These are phyloP conservation scores for Ceratocystis colombiana DNA, from an alignment of 2,329 filamentous ascomycete genomes.

Conservation along the genomic window DNA sequence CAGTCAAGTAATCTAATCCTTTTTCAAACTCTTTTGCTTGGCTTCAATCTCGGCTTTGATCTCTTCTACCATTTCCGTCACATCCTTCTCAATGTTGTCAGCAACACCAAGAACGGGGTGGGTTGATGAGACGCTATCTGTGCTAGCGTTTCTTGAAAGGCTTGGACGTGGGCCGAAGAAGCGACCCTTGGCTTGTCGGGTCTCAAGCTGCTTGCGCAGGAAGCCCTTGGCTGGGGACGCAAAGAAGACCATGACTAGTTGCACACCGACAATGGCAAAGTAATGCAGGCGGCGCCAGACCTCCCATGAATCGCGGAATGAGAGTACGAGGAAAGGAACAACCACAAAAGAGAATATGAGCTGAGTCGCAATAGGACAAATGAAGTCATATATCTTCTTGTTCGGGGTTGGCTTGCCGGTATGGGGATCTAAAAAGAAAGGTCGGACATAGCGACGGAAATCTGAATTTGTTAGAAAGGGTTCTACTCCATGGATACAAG, in stretches of 20 bases:
- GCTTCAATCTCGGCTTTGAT: slow-evolving; percentile 59
- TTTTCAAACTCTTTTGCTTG: slow-evolving; percentile 1
- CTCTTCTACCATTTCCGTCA: slow-evolving; percentile 69
- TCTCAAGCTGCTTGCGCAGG: slow-evolving; percentile 49
- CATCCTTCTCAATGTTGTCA: slow-evolving; percentile 61
- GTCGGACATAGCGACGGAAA: slow-evolving; percentile 76
- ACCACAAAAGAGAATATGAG: slow-evolving; percentile 72
- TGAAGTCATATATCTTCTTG: slow-evolving; percentile 80
- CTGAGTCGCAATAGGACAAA: slow-evolving; percentile 67
- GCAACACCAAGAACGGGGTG: slow-evolving; percentile 68
- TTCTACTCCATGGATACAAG: slow-evolving; percentile 19
- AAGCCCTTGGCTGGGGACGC: slow-evolving; percentile 60
- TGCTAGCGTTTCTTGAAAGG: slow-evolving; percentile 43
- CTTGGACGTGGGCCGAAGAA: slow-evolving; percentile 30
- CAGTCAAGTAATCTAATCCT: slow-evolving; percentile 5
- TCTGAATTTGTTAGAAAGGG: slow-evolving; percentile 43
- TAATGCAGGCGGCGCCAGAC: slow-evolving; percentile 86
- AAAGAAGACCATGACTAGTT: slow-evolving; percentile 61
- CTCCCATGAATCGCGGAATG: slow-evolving; percentile 56
- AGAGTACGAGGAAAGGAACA: slow-evolving; percentile 75
- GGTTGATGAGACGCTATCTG: slow-evolving; percentile 46
- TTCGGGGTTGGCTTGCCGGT: slow-evolving; percentile 55
- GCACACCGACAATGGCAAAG: slow-evolving; percentile 64
- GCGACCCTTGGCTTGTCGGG: slow-evolving; percentile 42
- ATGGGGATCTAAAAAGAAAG: slow-evolving; percentile 79